Base-by-base conservation (phyloP, 306 rosid genomes). In the Pueraria montana region DNA sequence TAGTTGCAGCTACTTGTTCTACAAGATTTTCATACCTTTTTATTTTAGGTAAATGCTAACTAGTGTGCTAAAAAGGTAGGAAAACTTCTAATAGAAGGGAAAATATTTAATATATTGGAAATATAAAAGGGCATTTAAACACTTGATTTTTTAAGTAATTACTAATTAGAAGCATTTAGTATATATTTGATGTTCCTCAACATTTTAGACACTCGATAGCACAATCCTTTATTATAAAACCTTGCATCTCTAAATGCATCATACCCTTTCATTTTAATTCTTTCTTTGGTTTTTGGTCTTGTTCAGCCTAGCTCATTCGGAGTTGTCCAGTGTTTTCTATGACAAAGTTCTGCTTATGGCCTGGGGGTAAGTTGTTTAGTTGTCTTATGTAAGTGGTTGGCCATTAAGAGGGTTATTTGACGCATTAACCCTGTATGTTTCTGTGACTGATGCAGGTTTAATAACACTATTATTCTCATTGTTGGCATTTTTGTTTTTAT, bases 271-370 rank as follows among this genome's bases (percentile, higher is more conserved):
- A 4, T 48, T 62, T 34, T 40, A 43, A 63, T 42, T 14, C 53
- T 38, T 67, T 50, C 43, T 30, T 10, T 72, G 34, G 42, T 56
- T 79, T 71, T 81, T 80, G 38, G 43, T 68, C 74, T 83, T 78
- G 45, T 86, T 36, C 89, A 94, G 98, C 86, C 92, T 94, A 80
- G 99, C 99, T 2, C 98, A 96, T 83, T 94, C 98, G 7, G 97
- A 96, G 87, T 80, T 96, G 85, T 94, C 97, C 11, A 96, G 95
- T 56, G 97, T 96, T 67, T 94, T 94, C 83, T 96, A 92, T 12
- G 97, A 94, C 58, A 92, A 94, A 86, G 98, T 96, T 86, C 90
- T 96, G 64, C 89, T 87, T 53, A 63, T 84, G n/a, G 89, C 91
- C 76, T 80, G 89, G 86, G 87, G 86, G 89, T 86, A 72, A 89